Percentiles rank a stretch among this genome's conserved stretches.
These are phyloP conservation scores for Sutorius eximius DNA, from an alignment of 1,284 basidiomycete species.

Conservation along the genomic window DNA sequence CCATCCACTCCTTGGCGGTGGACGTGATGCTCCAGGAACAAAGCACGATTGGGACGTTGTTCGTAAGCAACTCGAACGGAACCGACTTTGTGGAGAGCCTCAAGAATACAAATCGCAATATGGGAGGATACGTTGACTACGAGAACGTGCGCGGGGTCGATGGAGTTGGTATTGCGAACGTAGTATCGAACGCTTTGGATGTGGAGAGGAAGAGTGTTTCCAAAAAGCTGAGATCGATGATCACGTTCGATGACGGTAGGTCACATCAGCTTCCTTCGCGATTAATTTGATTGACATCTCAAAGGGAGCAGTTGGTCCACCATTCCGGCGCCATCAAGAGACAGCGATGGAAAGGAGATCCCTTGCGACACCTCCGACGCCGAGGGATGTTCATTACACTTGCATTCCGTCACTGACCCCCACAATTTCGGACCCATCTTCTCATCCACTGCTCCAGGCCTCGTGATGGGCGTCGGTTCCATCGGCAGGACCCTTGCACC, in stretches of 20 bases:
- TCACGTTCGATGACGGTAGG: constrained; percentile 91
- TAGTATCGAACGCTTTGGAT: constrained; percentile 79
- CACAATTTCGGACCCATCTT: constrained; percentile 95
- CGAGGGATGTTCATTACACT: constrained; percentile 78
- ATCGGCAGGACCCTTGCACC: constrained; percentile 70
- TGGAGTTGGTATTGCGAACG: constrained; percentile 89
- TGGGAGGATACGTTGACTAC: constrained; percentile 88
- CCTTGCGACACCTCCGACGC: constrained; percentile 60
- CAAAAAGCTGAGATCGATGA: constrained; percentile 74
- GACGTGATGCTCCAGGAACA: constrained; percentile 84
- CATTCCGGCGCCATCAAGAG: constrained; percentile 63
- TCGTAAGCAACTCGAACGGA: constrained; percentile 93
- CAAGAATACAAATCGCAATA: constrained; percentile 88
- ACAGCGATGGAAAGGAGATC: constrained; percentile 62
- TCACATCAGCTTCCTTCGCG: not conserved
- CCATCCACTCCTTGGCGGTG: constrained; percentile 88
- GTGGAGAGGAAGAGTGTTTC: constrained; percentile 64
- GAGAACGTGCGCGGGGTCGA: constrained; percentile 92
- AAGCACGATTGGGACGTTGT: constrained; percentile 83
- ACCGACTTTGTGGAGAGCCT: constrained; percentile 94
- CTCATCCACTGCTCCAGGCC: constrained; percentile 90
- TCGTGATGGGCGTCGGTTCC: constrained; percentile 93
- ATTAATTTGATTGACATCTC: not conserved
- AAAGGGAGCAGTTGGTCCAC: constrained; percentile 74
- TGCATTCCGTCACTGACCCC: constrained; percentile 88